phyloP scores from a whole-genome alignment of 2,329 filamentous ascomycete genomes.

The Aspergillus brasiliensis region DNA sequence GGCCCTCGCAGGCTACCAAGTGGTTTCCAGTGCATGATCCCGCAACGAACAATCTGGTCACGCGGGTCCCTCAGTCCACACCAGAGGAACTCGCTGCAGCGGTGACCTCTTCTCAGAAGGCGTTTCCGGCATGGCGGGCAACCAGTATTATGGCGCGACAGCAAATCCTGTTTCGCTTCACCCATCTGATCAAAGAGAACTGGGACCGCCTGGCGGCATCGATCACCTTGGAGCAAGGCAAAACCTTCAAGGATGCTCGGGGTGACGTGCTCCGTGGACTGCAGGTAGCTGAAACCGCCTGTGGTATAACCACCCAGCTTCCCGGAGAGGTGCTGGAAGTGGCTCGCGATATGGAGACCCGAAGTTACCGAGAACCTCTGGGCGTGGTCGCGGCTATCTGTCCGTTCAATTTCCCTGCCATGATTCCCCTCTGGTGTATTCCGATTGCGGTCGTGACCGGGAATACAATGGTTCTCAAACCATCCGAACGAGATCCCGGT shows the following conservation, averaged over 20 bases:
- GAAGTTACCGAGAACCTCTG: conserved; percentile 66
- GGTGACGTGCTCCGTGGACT: conserved; percentile 67
- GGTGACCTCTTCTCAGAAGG: conserved; percentile 63
- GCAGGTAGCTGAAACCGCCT: conserved; percentile 68
- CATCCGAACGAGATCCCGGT: conserved; percentile 66
- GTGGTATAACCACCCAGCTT: conserved; percentile 67
- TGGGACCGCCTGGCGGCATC: conserved; percentile 67
- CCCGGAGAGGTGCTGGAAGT: conserved; percentile 69
- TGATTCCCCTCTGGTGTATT: conserved; percentile 71
- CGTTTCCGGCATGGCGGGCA: conserved; percentile 63
- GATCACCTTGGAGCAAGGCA: conserved; percentile 69
- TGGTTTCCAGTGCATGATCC: conserved; percentile 68
- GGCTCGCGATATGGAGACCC: conserved; percentile 70
- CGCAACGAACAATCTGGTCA: conserved; percentile 68
- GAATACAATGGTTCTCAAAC: conserved; percentile 66
- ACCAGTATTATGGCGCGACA: conserved; percentile 62
- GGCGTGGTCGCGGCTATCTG: conserved; percentile 68
- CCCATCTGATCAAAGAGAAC: conserved; percentile 63
- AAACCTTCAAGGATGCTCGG: conserved; percentile 68
- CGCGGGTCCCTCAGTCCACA: conserved; percentile 65
- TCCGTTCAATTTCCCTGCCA: conserved; percentile 69
- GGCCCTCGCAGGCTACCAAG: conserved; percentile 57
- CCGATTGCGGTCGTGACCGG: conserved; percentile 66
- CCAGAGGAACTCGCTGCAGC: conserved; percentile 64
- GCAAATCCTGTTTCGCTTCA: conserved; percentile 69